A percentile compares a stretch with the other conserved stretches of the same genome.
phyloP scores from a whole-genome alignment of 169 alveolate genomes.

The Cyclospora cayetanensis region DNA sequence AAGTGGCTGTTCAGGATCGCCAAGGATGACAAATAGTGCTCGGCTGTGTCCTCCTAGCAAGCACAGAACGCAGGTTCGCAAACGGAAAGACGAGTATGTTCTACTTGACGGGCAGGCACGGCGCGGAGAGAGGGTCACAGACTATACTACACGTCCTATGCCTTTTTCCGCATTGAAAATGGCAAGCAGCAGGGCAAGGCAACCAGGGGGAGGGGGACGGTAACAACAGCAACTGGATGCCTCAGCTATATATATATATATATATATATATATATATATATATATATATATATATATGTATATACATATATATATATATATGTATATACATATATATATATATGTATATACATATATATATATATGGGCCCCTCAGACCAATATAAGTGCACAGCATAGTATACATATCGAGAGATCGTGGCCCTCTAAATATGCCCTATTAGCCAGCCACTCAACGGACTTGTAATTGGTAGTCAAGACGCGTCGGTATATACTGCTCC shows the following conservation, averaged over 20 bases:
- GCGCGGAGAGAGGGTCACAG: too few species aligned
- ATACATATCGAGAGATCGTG: too few species aligned
- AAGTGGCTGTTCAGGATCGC: constrained; percentile 80
- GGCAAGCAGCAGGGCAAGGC: neutral
- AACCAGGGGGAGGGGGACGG: neutral
- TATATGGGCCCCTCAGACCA: neutral
- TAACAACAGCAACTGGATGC: neutral
- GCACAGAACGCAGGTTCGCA: neutral
- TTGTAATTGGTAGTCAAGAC: constrained; percentile 74
- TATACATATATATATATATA: too few species aligned
- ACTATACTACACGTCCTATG: too few species aligned
- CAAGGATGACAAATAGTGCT: constrained; percentile 77
- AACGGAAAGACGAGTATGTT: too few species aligned
- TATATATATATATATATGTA: too few species aligned
- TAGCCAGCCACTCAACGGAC: too few species aligned
- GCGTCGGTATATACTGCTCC: constrained; percentile 66
- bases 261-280: too few species aligned
- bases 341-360: neutral
- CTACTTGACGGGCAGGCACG: too few species aligned
- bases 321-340: neutral
- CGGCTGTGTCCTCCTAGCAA: constrained; percentile 77
- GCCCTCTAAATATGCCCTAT: too few species aligned
- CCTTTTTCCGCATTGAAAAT: too few species aligned
- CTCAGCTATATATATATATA: neutral
- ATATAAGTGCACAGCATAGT: neutral